Evolutionary conservation across 371 early-diverging fungal species (phyloP), one percentile per base, ranked within the genome.

Genomic region (Mortierella sp.): DNA sequence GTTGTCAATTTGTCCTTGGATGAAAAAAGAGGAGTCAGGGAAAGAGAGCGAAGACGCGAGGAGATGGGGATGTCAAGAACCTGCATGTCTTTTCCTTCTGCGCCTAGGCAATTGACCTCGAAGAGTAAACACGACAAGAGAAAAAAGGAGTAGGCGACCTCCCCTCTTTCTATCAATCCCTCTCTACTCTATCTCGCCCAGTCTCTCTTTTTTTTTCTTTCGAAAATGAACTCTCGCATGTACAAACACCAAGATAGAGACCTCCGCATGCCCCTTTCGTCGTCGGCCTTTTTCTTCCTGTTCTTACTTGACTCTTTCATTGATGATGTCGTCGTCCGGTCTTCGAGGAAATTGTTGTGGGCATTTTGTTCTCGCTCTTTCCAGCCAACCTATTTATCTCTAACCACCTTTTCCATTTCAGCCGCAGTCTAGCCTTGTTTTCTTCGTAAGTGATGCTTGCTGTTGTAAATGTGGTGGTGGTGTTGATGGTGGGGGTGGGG

Each of bases 321-420:
- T 29, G 63, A 63, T 29, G 29, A 60, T 29, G 29, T 51, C 21
- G 29, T 63, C 8, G 63, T 35, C 51, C 41, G 46, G 29, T 27
- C 11, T 14, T 58, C 60, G 12, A 58, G 60, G 32, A 4, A 27
- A 58, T 58, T 6, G 60, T 8, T 56, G 27, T 56, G 27, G 29
- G 12, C 29, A 27, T 58, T 63, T 63, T 63, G 46, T 71, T 71
- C 58, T 70, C 58, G 71, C 32, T 35, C 51, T 38, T 35, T 63
- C 56, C 49, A 71, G 38, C 46, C 58, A 46, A 49, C 16, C 72
- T 41, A 24, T 71, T 16, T 54, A 8, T 70, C 41, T 16, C 4
- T 41, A 41, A 6, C 41, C 7, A 41, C 41, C 32, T 4, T 58
- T 29, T 29, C 3, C 60, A 58, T n/a, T 24, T 56, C 56, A 32